Percentiles rank a stretch among this genome's conserved stretches.
These are phyloP conservation scores for Eutrema salsugineum DNA, from an alignment of 441 rosid species.

Conservation along the genomic window DNA sequence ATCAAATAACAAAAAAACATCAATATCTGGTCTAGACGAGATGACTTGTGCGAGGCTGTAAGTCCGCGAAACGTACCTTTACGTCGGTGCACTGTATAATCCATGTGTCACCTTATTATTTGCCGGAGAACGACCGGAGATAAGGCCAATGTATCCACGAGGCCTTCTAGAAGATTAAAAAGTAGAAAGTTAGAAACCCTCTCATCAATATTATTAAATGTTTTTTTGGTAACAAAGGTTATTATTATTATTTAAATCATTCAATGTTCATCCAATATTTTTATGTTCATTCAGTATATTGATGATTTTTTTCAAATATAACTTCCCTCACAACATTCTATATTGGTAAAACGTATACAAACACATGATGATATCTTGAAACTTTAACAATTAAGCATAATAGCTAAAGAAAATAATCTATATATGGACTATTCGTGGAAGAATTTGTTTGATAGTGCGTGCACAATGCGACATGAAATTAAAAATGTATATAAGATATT, in stretches of 20 bases:
- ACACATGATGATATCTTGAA: not conserved
- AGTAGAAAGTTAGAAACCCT: not conserved
- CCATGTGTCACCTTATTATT: not conserved
- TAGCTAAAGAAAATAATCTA: not conserved
- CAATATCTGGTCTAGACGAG: not conserved
- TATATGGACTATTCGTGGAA: not conserved
- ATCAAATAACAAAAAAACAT: not conserved
- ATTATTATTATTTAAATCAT: no score
- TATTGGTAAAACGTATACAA: not conserved
- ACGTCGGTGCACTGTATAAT: not conserved
- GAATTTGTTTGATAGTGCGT: conserved; percentile 18
- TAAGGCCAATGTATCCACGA: not conserved
- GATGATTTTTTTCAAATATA: not conserved
- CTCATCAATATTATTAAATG: not conserved
- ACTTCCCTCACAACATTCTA: not conserved
- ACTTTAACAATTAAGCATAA: not conserved
- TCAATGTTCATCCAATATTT: not conserved
- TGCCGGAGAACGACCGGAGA: not conserved
- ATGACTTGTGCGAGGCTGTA: conserved; percentile 4
- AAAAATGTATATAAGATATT: not conserved
- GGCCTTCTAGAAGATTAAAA: conserved; percentile 9
- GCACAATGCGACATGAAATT: not conserved
- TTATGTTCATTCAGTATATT: no score
- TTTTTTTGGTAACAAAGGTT: no score
- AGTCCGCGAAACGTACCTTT: conserved; percentile 13